Evolutionary conservation across 1,284 basidiomycete genomes (phyloP).

Genomic region (Jaminaea rosea): DNA sequence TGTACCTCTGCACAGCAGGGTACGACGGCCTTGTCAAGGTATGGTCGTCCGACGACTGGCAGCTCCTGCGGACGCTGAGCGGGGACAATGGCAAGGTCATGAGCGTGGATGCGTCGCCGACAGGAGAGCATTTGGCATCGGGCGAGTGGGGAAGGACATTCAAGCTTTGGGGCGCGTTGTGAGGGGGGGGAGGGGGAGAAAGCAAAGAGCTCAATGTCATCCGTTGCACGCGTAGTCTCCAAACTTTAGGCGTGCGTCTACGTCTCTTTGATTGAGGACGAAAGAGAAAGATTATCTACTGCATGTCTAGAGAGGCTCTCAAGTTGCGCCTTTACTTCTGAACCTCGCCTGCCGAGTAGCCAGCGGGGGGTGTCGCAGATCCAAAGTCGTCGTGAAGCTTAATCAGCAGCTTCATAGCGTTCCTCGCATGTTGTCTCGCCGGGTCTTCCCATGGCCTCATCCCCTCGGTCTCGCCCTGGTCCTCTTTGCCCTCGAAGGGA

Average conservation of each 20-base stretch:
- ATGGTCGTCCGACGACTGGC: conserved; percentile 99
- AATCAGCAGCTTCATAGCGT: conserved; percentile 10
- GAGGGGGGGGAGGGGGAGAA: too few species aligned
- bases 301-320: too few species aligned
- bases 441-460: conserved; percentile 18
- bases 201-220: too few species aligned
- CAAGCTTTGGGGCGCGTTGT: too few species aligned
- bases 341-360: conserved; percentile 2
- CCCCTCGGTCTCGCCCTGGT: not conserved
- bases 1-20: conserved; percentile 85
- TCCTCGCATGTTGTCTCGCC: conserved; percentile 11
- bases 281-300: too few species aligned
- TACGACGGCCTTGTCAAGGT: conserved; percentile 92
- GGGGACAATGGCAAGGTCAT: conserved; percentile 96
- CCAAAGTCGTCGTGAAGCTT: conserved; percentile 21
- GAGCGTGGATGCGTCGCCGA: conserved; percentile 70
- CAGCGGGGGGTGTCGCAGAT: conserved; percentile 8
- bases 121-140: conserved; percentile 18
- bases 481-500: conserved; percentile 12
- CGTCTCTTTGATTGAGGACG: too few species aligned
- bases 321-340: too few species aligned
- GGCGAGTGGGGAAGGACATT: conserved; percentile 17
- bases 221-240: too few species aligned
- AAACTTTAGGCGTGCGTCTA: too few species aligned
- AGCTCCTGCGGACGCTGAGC: conserved; percentile 72